phyloP scores from a whole-genome alignment of 306 rosid genomes.

The Vicia villosa region DNA sequence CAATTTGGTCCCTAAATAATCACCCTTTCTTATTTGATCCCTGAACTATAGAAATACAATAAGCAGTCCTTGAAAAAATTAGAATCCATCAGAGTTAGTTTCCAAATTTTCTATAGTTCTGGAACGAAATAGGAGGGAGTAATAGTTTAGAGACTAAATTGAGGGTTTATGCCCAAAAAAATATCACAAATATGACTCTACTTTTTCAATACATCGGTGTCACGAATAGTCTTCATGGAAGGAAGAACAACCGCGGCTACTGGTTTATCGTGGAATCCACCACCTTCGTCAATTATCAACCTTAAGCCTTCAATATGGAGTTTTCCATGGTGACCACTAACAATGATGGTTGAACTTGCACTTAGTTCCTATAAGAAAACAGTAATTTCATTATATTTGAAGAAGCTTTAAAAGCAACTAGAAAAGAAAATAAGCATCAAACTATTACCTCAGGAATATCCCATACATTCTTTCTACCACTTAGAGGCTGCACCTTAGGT shows the following conservation, averaged over 20 bases:
- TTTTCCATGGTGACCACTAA: conserved; percentile 91
- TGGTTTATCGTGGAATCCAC: conserved; percentile 59
- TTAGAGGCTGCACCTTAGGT: conserved; percentile 64
- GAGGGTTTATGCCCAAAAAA: not conserved
- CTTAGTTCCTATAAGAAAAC: conserved; percentile 56
- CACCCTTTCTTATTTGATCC: not conserved
- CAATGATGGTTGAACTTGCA: conserved; percentile 58
- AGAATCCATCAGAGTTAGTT: not conserved
- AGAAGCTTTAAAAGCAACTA: not conserved
- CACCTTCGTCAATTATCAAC: conserved; percentile 82
- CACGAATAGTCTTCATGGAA: conserved; percentile 68
- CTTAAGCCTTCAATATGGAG: conserved; percentile 73
- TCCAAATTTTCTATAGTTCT: not conserved
- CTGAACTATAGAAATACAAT: not conserved
- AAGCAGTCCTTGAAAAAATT: not conserved
- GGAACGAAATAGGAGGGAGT: not conserved
- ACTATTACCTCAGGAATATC: conserved; percentile 77
- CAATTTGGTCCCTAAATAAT: not conserved
- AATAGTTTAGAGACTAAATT: no score
- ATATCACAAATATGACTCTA: conserved; percentile 38
- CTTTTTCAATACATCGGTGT: conserved; percentile 51
- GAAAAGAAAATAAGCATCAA: conserved; percentile 6
- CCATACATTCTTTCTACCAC: conserved; percentile 79
- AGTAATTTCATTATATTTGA: conserved; percentile 9
- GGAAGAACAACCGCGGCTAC: conserved; percentile 87